Evolutionary conservation across 1,284 basidiomycete genomes (phyloP).

Genomic region (Wallemia hederae): DNA sequence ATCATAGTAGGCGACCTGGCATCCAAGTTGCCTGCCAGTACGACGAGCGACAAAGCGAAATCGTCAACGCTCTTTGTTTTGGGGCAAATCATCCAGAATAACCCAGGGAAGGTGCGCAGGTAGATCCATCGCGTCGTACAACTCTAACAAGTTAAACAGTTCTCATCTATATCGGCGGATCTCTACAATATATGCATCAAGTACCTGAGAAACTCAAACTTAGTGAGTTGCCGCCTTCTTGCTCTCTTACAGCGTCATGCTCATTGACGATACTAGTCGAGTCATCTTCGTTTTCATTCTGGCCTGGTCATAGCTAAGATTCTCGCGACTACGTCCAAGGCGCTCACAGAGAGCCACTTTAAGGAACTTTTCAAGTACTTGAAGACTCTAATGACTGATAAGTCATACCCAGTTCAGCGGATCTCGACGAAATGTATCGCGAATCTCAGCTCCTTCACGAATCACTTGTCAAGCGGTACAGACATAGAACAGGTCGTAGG

Average conservation of each 20-base stretch:
- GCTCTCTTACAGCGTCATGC: neutral
- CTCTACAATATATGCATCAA: constrained; percentile 35
- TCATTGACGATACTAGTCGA: constrained; percentile 20
- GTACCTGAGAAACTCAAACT: constrained; percentile 33
- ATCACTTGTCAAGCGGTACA: constrained; percentile 18
- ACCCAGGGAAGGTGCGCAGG: neutral
- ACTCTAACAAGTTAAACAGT: neutral
- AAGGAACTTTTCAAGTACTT: constrained; percentile 70
- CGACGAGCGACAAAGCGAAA: neutral
- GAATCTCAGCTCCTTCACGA: constrained; percentile 12
- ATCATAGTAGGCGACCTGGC: neutral
- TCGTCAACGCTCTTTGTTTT: neutral
- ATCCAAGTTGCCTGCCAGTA: neutral
- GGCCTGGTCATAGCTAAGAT: constrained; percentile 46
- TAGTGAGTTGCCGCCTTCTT: constrained; percentile 21
- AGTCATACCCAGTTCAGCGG: constrained; percentile 58
- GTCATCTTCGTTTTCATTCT: constrained; percentile 58
- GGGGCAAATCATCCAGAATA: neutral
- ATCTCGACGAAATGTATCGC: constrained; percentile 19
- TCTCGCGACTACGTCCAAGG: constrained; percentile 43
- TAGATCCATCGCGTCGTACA: neutral
- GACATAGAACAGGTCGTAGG: constrained; percentile 49
- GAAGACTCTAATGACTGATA: constrained; percentile 44
- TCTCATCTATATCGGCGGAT: constrained; percentile 20
- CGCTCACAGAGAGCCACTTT: constrained; percentile 42